phyloP scores from a whole-genome alignment of 2,329 filamentous ascomycete species.

The Venturia oleaginea region DNA sequence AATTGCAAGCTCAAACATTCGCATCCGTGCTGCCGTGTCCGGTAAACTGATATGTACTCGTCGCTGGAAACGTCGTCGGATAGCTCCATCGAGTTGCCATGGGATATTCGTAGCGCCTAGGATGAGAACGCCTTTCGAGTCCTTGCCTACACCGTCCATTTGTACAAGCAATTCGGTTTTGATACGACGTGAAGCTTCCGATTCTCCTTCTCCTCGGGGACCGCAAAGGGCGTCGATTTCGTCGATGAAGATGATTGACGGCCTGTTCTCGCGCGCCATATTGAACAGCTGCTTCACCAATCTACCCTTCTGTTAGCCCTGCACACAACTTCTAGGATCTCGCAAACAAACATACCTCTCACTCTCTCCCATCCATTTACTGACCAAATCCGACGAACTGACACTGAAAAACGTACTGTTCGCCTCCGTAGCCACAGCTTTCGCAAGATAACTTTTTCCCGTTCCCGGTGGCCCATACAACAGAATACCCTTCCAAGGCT shows the following conservation, averaged over 20 bases:
- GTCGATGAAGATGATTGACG: conserved; percentile 97
- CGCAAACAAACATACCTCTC: conserved; percentile 58
- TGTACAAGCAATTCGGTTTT: conserved; percentile 98
- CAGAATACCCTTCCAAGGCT: conserved; percentile 97
- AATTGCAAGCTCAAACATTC: conserved; percentile 93
- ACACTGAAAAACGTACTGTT: conserved; percentile 99
- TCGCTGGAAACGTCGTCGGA: conserved; percentile 89
- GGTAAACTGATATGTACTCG: conserved; percentile 92
- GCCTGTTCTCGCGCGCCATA: conserved; percentile 96
- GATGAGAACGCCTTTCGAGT: conserved; percentile 87
- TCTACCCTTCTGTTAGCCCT: conserved; percentile 36
- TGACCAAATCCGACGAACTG: conserved; percentile 91
- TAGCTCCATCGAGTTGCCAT: conserved; percentile 95
- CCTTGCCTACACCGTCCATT: conserved; percentile 97
- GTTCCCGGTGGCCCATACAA: conserved; percentile 94
- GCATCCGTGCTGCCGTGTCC: conserved; percentile 76
- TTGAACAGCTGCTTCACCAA: conserved; percentile 94
- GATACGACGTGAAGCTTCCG: conserved; percentile 91
- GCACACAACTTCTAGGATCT: background rate
- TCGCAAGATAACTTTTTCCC: conserved; percentile 94
- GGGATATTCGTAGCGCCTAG: conserved; percentile 97
- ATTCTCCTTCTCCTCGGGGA: conserved; percentile 87
- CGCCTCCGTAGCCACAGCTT: conserved; percentile 94
- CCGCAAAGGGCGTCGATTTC: conserved; percentile 96
- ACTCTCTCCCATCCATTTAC: conserved; percentile 99